Percentiles rank a stretch among this genome's conserved stretches.
These are phyloP conservation scores for Arachnopeziza araneosa DNA, from an alignment of 2,329 filamentous ascomycete species.

Conservation along the genomic window DNA sequence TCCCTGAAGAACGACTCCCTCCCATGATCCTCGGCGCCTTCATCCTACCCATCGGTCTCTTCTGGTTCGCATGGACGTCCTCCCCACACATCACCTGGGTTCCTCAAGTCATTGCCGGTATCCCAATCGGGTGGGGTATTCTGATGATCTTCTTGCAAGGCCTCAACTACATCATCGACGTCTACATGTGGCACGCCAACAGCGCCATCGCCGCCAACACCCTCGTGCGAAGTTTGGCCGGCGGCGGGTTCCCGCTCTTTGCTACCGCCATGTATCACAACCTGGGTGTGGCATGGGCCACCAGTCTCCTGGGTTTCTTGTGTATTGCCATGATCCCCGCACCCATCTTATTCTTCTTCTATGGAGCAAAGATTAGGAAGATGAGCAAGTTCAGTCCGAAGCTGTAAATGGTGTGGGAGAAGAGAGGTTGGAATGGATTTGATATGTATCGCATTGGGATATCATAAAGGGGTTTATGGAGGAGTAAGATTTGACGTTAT, in stretches of 20 bases:
- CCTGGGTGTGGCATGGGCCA: slow-evolving; percentile 37
- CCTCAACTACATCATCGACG: slow-evolving; percentile 41
- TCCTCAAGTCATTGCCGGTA: slow-evolving; percentile 36
- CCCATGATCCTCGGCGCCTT: slow-evolving; percentile 42
- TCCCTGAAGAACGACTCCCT: slow-evolving; percentile 41
- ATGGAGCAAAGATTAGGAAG: slow-evolving; percentile 29
- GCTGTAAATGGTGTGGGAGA: background rate
- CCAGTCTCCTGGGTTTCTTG: slow-evolving; percentile 34
- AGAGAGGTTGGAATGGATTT: no score
- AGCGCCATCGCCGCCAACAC: slow-evolving; percentile 19
- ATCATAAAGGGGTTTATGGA: no score
- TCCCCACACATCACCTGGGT: slow-evolving; percentile 35
- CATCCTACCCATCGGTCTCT: slow-evolving; percentile 40
- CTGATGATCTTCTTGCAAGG: slow-evolving; percentile 41
- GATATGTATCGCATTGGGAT: no score
- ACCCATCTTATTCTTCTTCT: slow-evolving; percentile 33
- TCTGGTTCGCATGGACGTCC: slow-evolving; percentile 48
- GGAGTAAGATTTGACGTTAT: no score
- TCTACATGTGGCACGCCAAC: slow-evolving; percentile 32
- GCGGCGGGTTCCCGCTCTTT: slow-evolving; percentile 30
- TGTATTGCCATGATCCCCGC: slow-evolving; percentile 33
- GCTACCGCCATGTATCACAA: slow-evolving; percentile 34
- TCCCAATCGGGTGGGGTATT: slow-evolving; percentile 38
- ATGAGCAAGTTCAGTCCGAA: slow-evolving; percentile 23
- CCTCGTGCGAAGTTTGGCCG: slow-evolving; percentile 28